phyloP scores from a whole-genome alignment of 2,329 filamentous ascomycete genomes.

The Achaetomium macrosporum region DNA sequence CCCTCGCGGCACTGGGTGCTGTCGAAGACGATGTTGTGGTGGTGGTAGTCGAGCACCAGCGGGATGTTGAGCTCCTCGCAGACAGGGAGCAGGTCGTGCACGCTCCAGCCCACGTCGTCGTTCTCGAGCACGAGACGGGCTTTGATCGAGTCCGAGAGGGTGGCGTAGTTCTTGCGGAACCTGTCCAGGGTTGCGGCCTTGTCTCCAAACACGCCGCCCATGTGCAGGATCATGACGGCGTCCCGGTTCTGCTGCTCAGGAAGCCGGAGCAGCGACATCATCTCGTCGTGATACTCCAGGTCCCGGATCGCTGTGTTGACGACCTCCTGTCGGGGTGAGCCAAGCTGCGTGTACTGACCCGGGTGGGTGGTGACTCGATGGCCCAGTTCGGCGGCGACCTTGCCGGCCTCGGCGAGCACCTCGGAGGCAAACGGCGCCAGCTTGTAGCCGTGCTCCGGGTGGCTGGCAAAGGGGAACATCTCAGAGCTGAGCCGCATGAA shows the following conservation, averaged over 20 bases:
- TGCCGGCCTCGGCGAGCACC: conserved; percentile 68
- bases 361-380: conserved; percentile 88
- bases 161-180: conserved; percentile 69
- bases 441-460: conserved; percentile 79
- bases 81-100: conserved; percentile 81
- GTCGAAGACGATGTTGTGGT: conserved; percentile 93
- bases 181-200: conserved; percentile 72
- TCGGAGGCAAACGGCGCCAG: conserved; percentile 78
- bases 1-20: conserved; percentile 68
- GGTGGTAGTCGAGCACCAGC: conserved; percentile 85
- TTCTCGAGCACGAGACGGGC: conserved; percentile 84
- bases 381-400: conserved; percentile 67
- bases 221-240: conserved; percentile 90
- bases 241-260: conserved; percentile 75
- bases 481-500: conserved; percentile 91
- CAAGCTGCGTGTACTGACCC: conserved; percentile 88
- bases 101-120: conserved; percentile 88
- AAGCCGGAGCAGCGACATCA: conserved; percentile 70
- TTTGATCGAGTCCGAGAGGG: conserved; percentile 64
- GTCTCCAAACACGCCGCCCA: conserved; percentile 87
- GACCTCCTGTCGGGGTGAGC: conserved; percentile 72
- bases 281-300: conserved; percentile 79
- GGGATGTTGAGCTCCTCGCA: conserved; percentile 95
- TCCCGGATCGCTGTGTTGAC: conserved; percentile 73
- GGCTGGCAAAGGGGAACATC: conserved; percentile 95